Evolutionary conservation across 106 monocot species (phyloP).

Genomic region (Phalaenopsis aphrodite): DNA sequence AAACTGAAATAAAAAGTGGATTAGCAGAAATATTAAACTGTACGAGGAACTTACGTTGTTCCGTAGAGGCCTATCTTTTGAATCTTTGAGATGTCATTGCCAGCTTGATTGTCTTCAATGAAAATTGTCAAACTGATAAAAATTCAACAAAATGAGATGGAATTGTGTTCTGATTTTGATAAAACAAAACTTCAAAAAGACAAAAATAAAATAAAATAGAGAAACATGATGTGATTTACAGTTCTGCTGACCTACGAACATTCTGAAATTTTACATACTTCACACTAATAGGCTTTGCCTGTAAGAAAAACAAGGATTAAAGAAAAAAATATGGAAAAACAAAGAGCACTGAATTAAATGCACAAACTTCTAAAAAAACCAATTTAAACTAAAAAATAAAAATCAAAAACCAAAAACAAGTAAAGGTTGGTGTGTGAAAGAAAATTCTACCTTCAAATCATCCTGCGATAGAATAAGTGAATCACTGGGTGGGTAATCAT

Average conservation of each 20-base stretch:
- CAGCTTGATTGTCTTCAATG: constrained; percentile 90
- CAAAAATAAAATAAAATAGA: background rate
- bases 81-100: constrained; percentile 59
- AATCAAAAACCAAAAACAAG: background rate
- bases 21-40: too few species aligned
- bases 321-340: background rate
- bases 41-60: constrained; percentile 54
- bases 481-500: constrained; percentile 90
- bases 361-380: too few species aligned
- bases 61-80: constrained; percentile 75
- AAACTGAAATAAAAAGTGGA: too few species aligned
- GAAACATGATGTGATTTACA: background rate
- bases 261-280: constrained; percentile 99
- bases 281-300: constrained; percentile 65
- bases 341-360: background rate
- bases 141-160: constrained; percentile 9
- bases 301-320: constrained; percentile 5
- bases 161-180: background rate
- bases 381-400: background rate
- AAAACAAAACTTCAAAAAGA: background rate
- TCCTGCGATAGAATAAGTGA: constrained; percentile 49
- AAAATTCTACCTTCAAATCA: constrained; percentile 57
- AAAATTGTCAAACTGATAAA: constrained; percentile 86
- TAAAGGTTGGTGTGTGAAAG: background rate
- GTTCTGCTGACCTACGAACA: constrained; percentile 70